Percentiles rank a stretch among this genome's conserved stretches.
Conservation (phyloP, 2,329 filamentous ascomycete species). For the Herpotrichia juniperi region DNA sequence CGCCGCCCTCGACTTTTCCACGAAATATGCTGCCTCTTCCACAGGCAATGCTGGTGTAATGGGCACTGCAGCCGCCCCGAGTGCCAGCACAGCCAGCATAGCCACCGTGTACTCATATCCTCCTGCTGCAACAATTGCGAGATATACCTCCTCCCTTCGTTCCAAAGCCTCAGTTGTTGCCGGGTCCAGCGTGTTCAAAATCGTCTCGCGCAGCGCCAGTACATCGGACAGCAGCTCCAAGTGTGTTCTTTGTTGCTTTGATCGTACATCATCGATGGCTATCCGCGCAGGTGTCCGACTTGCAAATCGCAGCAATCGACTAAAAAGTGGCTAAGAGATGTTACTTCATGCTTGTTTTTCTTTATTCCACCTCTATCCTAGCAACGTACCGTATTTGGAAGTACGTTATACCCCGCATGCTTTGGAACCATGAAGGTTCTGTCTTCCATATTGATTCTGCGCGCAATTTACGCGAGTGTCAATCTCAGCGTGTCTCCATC, state of each 20-base stretch:
- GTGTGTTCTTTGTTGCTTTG: conserved; percentile 46
- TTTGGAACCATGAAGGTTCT: conserved; percentile 33
- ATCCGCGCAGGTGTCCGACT: conserved; percentile 39
- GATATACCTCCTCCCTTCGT: conserved; percentile 48
- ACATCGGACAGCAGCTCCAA: conserved; percentile 53
- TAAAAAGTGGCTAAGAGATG: conserved; percentile 45
- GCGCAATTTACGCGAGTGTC: conserved; percentile 9
- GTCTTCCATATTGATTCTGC: conserved; percentile 29
- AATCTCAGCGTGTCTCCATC: not conserved
- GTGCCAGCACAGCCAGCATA: conserved; percentile 54
- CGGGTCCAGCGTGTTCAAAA: conserved; percentile 38
- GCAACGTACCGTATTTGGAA: conserved; percentile 38
- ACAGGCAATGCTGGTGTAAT: conserved; percentile 50
- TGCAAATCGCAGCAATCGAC: conserved; percentile 49
- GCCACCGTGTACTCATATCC: conserved; percentile 58
- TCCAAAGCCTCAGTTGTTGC: conserved; percentile 34
- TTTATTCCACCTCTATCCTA: not conserved
- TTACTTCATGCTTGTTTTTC: conserved; percentile 7
- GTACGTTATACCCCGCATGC: conserved; percentile 32
- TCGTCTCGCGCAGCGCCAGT: conserved; percentile 47
- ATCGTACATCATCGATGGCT: conserved; percentile 49
- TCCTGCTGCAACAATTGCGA: conserved; percentile 53
- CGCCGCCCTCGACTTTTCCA: conserved; percentile 46
- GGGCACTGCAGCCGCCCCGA: conserved; percentile 55
- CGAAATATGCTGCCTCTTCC: conserved; percentile 54